Conservation (phyloP, 768 basidiomycete genomes). For the Coprinopsis marcescibilis region DNA sequence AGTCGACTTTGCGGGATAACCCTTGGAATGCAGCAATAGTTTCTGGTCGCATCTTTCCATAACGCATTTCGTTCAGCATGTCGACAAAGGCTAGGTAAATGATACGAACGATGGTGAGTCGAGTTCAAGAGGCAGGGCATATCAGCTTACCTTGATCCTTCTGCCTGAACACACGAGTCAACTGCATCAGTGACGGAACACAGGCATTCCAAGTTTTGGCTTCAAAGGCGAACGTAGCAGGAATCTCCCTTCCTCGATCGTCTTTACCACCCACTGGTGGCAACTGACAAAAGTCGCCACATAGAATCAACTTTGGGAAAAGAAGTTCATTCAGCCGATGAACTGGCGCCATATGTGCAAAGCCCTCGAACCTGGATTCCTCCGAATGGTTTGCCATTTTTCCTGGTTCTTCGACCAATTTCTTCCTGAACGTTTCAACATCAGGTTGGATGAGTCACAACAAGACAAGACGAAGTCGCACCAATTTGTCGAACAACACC, state of each 20-base stretch:
- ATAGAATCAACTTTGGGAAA: constrained; percentile 77
- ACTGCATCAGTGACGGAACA: constrained; percentile 42
- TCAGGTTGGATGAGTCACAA: not conserved
- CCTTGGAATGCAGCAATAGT: constrained; percentile 44
- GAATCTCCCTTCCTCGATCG: constrained; percentile 38
- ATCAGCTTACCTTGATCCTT: constrained; percentile 59
- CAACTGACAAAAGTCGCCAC: constrained; percentile 89
- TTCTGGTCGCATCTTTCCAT: constrained; percentile 49
- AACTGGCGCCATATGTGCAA: not conserved
- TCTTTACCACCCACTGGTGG: constrained; percentile 66
- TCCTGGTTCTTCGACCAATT: constrained; percentile 55
- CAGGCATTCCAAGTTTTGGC: constrained; percentile 66
- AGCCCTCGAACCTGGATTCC: constrained; percentile 64
- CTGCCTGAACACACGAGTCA: constrained; percentile 82
- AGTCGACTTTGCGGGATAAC: constrained; percentile 52
- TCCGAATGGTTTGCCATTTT: constrained; percentile 60
- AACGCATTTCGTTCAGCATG: constrained; percentile 86
- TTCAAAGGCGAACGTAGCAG: constrained; percentile 72
- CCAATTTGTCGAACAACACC: constrained; percentile 72
- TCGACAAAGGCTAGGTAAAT: constrained; percentile 70
- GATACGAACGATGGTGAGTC: not conserved
- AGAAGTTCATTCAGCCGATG: not conserved
- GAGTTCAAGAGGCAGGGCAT: not conserved
- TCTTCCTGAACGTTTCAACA: constrained; percentile 40
- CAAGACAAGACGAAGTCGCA: constrained; percentile 20